Percentiles rank a stretch among this genome's conserved stretches.
Conservation (phyloP, 306 rosid species). For the Pyrus bretschneideri region DNA sequence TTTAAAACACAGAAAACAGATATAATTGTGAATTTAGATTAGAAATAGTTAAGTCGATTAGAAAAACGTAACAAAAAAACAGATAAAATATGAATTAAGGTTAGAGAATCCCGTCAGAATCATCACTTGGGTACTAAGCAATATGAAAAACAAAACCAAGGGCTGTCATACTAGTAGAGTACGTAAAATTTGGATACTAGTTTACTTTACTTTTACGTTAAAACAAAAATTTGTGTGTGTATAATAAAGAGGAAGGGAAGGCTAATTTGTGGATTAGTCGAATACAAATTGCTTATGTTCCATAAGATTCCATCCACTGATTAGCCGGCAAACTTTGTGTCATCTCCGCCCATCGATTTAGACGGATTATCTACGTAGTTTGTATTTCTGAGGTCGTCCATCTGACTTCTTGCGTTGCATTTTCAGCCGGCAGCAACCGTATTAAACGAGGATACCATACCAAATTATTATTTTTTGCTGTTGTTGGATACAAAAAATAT, state of each 20-base stretch:
- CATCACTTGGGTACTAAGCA: background rate
- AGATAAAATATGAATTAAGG: background rate
- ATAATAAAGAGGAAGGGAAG: no score
- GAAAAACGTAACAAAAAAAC: background rate
- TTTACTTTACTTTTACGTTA: background rate
- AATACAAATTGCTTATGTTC: background rate
- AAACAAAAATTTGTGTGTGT: background rate
- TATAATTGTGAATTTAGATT: no score
- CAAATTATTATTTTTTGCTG: no score
- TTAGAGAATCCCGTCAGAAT: background rate
- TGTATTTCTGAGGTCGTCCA: background rate
- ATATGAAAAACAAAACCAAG: background rate
- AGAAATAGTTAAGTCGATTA: no score
- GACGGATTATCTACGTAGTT: background rate
- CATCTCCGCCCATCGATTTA: slow-evolving; percentile 1
- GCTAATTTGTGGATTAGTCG: background rate
- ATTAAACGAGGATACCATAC: background rate
- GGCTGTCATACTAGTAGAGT: background rate
- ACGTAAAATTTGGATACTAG: background rate
- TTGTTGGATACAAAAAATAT: background rate
- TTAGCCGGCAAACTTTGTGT: background rate
- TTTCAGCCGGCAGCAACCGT: background rate
- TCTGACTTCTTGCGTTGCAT: background rate
- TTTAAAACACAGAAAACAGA: no score
- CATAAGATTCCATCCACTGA: background rate